Percentiles rank a stretch among this genome's conserved stretches.
phyloP scores from a whole-genome alignment of 2,329 filamentous ascomycete species.

The Cadophora malorum region DNA sequence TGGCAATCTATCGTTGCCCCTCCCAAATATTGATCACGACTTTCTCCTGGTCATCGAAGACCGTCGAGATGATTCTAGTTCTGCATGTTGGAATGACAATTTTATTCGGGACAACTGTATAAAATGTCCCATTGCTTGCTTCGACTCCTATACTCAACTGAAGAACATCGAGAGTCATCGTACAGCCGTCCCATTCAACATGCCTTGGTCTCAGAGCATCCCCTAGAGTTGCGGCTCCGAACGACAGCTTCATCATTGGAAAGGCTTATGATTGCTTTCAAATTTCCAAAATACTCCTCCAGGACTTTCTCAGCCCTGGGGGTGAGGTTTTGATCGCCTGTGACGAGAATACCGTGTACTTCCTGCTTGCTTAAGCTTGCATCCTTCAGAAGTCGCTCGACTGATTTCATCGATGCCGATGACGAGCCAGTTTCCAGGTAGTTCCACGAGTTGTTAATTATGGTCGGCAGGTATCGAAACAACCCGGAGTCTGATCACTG shows the following conservation, averaged over 20 bases:
- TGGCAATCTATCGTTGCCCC: background rate
- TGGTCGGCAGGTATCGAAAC: background rate
- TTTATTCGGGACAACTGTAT: background rate
- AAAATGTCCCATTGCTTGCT: background rate
- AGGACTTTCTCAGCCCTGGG: background rate
- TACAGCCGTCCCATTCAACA: background rate
- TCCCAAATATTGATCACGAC: constrained; percentile 8
- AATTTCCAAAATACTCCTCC: background rate
- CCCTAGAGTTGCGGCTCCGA: background rate
- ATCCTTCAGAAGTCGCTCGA: background rate
- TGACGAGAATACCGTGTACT: background rate
- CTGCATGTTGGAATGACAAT: background rate
- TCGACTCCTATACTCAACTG: constrained; percentile 2
- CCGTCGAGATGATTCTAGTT: background rate
- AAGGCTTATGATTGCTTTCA: background rate
- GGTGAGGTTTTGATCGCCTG: background rate
- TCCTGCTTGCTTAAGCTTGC: background rate
- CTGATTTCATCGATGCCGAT: background rate
- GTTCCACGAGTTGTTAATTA: background rate
- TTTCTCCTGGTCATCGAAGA: background rate
- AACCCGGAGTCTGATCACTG: background rate
- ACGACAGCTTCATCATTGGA: background rate
- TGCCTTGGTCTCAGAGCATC: background rate
- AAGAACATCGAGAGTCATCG: background rate
- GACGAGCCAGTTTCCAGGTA: background rate